Percentiles rank a stretch among this genome's conserved stretches.
phyloP scores from a whole-genome alignment of 1,284 basidiomycete genomes.

The Cryptococcus sp. region DNA sequence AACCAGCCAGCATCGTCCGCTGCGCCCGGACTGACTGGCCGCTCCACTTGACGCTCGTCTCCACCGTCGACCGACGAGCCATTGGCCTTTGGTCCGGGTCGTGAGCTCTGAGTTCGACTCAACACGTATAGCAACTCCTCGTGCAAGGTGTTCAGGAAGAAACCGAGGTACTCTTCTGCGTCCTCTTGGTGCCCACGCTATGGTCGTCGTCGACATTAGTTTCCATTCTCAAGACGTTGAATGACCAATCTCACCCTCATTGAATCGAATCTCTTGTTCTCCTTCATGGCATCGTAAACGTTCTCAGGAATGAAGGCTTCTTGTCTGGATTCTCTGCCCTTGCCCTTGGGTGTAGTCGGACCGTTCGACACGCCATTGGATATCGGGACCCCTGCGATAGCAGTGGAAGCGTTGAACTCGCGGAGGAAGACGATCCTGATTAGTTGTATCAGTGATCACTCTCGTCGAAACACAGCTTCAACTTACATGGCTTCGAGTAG shows the following conservation, averaged over 20 bases:
- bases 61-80: conserved; percentile 59
- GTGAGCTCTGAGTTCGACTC: conserved; percentile 48
- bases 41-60: conserved; percentile 44
- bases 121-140: conserved; percentile 78
- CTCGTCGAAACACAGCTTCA: not conserved
- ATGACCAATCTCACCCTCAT: conserved; percentile 69
- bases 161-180: conserved; percentile 97
- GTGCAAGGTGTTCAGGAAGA: conserved; percentile 92
- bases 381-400: conserved; percentile 18
- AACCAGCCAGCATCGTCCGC: conserved; percentile 65
- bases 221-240: not conserved
- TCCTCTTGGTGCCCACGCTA: conserved; percentile 95
- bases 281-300: conserved; percentile 95
- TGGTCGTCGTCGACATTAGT: conserved; percentile 10
- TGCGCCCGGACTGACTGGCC: conserved; percentile 48
- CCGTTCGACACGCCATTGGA: conserved; percentile 18
- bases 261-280: conserved; percentile 88
- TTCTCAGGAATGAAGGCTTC: conserved; percentile 82
- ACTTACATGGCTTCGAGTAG: conserved; percentile 73
- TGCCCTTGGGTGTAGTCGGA: conserved; percentile 32
- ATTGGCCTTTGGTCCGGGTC: conserved; percentile 28
- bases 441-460: not conserved
- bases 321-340: conserved; percentile 28
- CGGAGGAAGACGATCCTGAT: conserved; percentile 68
- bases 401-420: conserved; percentile 61